Evolutionary conservation across 2,329 filamentous ascomycete genomes (phyloP).

Genomic region (Penicillium capsulatum): DNA sequence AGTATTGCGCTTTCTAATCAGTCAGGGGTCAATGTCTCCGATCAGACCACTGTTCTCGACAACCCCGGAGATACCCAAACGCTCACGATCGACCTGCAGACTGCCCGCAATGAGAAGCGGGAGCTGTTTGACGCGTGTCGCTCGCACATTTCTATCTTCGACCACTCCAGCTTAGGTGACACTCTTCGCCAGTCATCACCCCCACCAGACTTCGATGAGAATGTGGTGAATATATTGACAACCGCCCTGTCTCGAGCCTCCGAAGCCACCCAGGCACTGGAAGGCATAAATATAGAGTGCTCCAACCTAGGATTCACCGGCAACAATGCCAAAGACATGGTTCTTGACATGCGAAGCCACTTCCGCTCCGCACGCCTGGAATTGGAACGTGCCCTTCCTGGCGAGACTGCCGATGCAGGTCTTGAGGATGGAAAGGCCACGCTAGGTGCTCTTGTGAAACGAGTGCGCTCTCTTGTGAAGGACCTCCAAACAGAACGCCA

Average conservation of each 20-base stretch:
- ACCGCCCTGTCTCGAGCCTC: constrained; percentile 36
- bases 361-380: constrained; percentile 44
- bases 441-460: constrained; percentile 39
- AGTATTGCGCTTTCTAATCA: constrained; percentile 17
- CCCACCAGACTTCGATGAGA: constrained; percentile 38
- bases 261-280: constrained; percentile 36
- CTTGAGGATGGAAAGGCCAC: constrained; percentile 39
- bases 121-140: constrained; percentile 41
- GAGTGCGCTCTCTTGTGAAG: constrained; percentile 35
- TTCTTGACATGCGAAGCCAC: constrained; percentile 35
- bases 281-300: constrained; percentile 35
- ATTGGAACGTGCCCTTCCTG: constrained; percentile 43
- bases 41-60: constrained; percentile 15
- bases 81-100: constrained; percentile 38
- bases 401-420: constrained; percentile 39
- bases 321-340: constrained; percentile 27
- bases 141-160: constrained; percentile 23
- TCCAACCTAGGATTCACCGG: constrained; percentile 40
- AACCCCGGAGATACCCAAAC: constrained; percentile 24
- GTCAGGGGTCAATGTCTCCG: constrained; percentile 15
- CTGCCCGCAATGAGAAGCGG: constrained; percentile 38
- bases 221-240: constrained; percentile 36
- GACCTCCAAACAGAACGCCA: constrained; percentile 33
- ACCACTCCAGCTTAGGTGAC: constrained; percentile 19
- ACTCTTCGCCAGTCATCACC: constrained; percentile 30